Evolutionary conservation across 164 flowering plant species (phyloP).

Genomic region (Vitis amurensis): DNA sequence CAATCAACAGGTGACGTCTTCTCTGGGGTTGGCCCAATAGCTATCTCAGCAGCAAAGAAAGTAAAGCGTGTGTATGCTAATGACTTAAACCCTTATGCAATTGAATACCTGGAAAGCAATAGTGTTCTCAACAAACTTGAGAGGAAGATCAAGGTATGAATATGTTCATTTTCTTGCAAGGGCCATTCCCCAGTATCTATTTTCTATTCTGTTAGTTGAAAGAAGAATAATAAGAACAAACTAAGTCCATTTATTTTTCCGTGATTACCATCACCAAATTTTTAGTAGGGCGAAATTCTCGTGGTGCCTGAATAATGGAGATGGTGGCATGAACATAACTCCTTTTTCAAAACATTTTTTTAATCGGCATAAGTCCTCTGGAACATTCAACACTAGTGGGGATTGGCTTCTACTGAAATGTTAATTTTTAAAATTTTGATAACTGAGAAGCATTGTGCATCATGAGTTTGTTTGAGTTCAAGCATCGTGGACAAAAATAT

Average conservation of each 20-base stretch:
- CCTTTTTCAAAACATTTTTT: not conserved
- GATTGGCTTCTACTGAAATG: no score
- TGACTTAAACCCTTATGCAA: conserved; percentile 87
- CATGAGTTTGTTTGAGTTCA: no score
- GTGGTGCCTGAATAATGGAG: not conserved
- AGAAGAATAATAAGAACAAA: not conserved
- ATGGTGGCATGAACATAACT: not conserved
- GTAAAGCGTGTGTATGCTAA: conserved; percentile 92
- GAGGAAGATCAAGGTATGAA: conserved; percentile 73
- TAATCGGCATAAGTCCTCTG: no score
- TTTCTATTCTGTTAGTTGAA: not conserved
- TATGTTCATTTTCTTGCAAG: not conserved
- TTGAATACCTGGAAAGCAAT: conserved; percentile 82
- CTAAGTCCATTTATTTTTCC: not conserved
- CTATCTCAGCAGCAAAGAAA: conserved; percentile 81
- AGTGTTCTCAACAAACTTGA: conserved; percentile 76
- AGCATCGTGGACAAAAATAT: no score
- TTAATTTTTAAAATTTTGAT: no score
- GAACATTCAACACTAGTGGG: no score
- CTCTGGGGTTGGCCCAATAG: conserved; percentile 90
- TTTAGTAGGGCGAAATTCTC: not conserved
- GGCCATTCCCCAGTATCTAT: not conserved
- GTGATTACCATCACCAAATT: not conserved
- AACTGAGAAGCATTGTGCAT: no score
- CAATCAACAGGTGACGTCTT: conserved; percentile 86